Evolutionary conservation across 2,329 filamentous ascomycete genomes (phyloP), one percentile per base, ranked within the genome.

Genomic region (Nemania serpens): DNA sequence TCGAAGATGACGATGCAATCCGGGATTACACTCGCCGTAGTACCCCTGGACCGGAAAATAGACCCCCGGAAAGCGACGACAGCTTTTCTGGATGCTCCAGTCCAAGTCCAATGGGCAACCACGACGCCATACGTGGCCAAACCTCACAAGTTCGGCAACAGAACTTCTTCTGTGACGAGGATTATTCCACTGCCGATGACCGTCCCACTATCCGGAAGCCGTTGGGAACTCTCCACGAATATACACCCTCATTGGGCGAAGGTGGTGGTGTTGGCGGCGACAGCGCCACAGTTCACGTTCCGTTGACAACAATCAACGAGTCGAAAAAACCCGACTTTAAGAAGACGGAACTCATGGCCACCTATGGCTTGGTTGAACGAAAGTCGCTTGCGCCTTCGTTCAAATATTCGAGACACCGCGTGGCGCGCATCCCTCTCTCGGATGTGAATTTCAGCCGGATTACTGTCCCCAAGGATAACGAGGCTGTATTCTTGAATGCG

Each of bases 401-500:
- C 33, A 80, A 78, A 0, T 75, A 78, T 0, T 81, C 79, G 17
- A 85, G 85, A 72, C 86, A 88, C 71, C 84, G 85, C 39, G 83
- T 89, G 48, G 82, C 83, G 1, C 81, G 83, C 49, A 73, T 88
- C 48, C 70, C 75, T 10, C 82, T 87, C 61, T 70, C 76, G 22
- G 75, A 78, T 57, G 76, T 88, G 33, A 64, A 73, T 36, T 86
- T 88, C 72, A 81, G 79, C 46, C 82, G 87, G 72, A 83, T 84
- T 50, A 72, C 86, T 36, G 80, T 88, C 3, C 82, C 85, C 56
- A 89, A 88, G 73, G 82, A 86, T 66, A 82, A 83, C 59, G 78
- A 83, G 2, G 81, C 77, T 2, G 86, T 86, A 1, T 88, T 85
- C 75, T 80, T 89, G 54, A 82, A 83, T 62, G 84, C 84, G 15